Evolutionary conservation across 257 asterid species (phyloP), one percentile per base, ranked within the genome.

Genomic region (Voacanga thouarsii): DNA sequence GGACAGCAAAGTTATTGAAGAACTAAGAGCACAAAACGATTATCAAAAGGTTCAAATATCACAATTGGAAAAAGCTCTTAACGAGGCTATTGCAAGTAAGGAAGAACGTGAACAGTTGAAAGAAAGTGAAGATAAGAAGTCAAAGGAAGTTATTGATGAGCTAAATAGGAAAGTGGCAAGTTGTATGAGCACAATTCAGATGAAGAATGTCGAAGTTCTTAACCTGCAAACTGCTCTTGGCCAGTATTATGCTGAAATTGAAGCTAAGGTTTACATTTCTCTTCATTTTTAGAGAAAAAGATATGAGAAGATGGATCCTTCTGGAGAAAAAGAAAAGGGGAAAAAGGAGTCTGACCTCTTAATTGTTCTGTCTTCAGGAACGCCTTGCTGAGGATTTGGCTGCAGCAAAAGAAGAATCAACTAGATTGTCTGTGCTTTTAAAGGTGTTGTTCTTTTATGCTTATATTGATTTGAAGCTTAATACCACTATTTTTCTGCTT

Each of bases 221-320:
- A 96, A 96, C 87, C 92, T 96, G 79, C 99, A 93, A 86, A 92
- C 98, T 83, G 99, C 99, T 15, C 97, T 96, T 71, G 98, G 99
- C 75, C 99, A 96, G 87, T 92, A 93, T 85, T 92, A 96, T 81
- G 99, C 99, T 44, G 99, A 96, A 90, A 93, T 96, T 67, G 99
- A 96, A 83, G 97, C 97, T 65, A 96, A 92, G 99, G 98, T 93
- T 82, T 57, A 45, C 50, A 75, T 63, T 30, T 45, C 37, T 61
- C 37, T 78, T 65, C 30, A 30, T 81, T 71, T 53, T 51, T 18
- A 72, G 51, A 68, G 72, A 24, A 59, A 56, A 81, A 75, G 80
- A 82, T 67, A 66, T 71, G 16, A 67, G 73, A 55, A 74, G 41
- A 79, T 30, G 49, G 51, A 72, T 56, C 28, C 33, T 72, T 14